A percentile compares a stretch with the other conserved stretches of the same genome.
Conservation (phyloP, 345 rosid genomes). For the Euphorbia tirucalli region DNA sequence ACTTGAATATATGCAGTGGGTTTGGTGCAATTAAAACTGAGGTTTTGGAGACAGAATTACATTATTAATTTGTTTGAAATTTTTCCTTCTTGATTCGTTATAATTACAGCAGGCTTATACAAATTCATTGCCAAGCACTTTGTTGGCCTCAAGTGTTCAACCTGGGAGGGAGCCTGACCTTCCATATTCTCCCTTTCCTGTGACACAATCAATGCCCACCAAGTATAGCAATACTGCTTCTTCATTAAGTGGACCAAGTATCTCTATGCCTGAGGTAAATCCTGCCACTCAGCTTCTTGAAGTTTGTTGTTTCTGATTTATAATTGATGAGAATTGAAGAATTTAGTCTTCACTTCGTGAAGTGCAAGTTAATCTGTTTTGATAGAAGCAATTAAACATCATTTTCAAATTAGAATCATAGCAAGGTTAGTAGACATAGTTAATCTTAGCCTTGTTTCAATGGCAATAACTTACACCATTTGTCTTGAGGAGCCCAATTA, state of each 20-base stretch:
- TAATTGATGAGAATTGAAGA: background rate
- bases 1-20: background rate
- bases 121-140: conserved; percentile 65
- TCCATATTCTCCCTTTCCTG: conserved; percentile 73
- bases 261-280: conserved; percentile 81
- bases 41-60: background rate
- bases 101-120: conserved; percentile 59
- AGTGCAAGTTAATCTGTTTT: background rate
- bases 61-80: conserved; percentile 6
- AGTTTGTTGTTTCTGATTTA: background rate
- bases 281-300: conserved; percentile 1
- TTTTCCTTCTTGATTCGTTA: conserved; percentile 7
- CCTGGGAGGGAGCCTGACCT: conserved; percentile 76
- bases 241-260: conserved; percentile 61
- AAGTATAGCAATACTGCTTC: conserved; percentile 63
- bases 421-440: background rate
- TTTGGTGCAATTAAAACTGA: background rate
- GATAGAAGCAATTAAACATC: background rate
- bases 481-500: background rate
- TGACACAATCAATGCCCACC: conserved; percentile 62
- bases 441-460: background rate
- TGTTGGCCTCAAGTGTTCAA: conserved; percentile 71
- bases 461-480: background rate
- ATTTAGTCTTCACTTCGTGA: background rate
- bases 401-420: too few relatives aligned